Evolutionary conservation across 129 eudicot species (phyloP).

Genomic region (Artemisia annua): DNA sequence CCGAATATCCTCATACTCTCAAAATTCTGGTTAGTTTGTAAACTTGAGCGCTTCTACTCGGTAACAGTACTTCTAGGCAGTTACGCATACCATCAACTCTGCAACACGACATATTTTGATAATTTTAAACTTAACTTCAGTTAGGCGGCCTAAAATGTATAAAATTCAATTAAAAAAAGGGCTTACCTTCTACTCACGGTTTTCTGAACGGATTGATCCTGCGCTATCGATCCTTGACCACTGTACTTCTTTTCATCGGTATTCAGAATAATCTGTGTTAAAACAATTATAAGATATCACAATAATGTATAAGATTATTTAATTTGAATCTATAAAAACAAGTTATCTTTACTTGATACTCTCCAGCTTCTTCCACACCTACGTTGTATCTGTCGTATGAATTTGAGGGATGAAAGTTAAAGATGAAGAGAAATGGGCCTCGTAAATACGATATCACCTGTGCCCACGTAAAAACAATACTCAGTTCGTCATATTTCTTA

Average conservation of each 20-base stretch:
- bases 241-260: slow-evolving; percentile 82
- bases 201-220: slow-evolving; percentile 58
- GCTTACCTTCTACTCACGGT: slow-evolving; percentile 68
- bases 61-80: slow-evolving; percentile 78
- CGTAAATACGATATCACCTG: slow-evolving; percentile 88
- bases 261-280: slow-evolving; percentile 60
- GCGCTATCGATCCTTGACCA: slow-evolving; percentile 64
- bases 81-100: slow-evolving; percentile 76
- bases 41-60: slow-evolving; percentile 88
- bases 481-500: not conserved
- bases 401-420: slow-evolving; percentile 80
- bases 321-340: not conserved
- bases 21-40: slow-evolving; percentile 60
- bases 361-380: slow-evolving; percentile 99
- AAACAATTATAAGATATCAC: slow-evolving; percentile 2
- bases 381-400: slow-evolving; percentile 66
- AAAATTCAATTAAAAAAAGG: not conserved
- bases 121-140: not conserved
- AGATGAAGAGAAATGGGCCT: slow-evolving; percentile 85
- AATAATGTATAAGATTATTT: too few species aligned
- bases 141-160: too few species aligned
- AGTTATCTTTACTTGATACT: slow-evolving; percentile 65
- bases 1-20: slow-evolving; percentile 40
- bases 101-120: slow-evolving; percentile 21
- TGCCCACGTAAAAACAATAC: slow-evolving; percentile 6